Conservation (phyloP, 306 rosid species). For the Fragaria nilgerrensis region DNA sequence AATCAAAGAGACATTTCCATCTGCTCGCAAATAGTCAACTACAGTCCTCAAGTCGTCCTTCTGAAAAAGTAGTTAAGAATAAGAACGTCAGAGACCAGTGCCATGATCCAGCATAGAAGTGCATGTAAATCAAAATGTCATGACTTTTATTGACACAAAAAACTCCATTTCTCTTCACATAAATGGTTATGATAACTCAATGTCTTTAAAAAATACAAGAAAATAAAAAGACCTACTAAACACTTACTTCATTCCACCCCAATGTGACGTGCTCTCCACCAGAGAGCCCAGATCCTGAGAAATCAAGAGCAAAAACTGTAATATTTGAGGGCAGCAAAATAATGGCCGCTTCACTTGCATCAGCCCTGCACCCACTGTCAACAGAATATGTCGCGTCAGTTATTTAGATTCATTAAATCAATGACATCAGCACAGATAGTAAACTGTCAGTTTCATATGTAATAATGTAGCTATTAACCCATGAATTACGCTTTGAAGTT, state of each 20-base stretch:
- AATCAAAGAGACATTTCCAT: slow-evolving; percentile 86
- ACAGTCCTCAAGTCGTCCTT: slow-evolving; percentile 81
- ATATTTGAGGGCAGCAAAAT: slow-evolving; percentile 91
- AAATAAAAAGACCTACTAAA: neutral
- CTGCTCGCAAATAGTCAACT: slow-evolving; percentile 79
- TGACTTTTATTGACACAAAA: neutral
- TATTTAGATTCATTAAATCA: slow-evolving; percentile 5
- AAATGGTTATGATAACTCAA: neutral
- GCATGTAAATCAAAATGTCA: slow-evolving; percentile 2
- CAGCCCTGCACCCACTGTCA: slow-evolving; percentile 95
- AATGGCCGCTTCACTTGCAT: slow-evolving; percentile 95
- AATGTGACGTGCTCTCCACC: slow-evolving; percentile 96
- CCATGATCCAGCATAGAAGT: slow-evolving; percentile 21
- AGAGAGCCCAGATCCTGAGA: slow-evolving; percentile 95
- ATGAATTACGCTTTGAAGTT: neutral
- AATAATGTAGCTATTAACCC: slow-evolving; percentile 2
- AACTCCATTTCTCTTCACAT: neutral
- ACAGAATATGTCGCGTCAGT: slow-evolving; percentile 35
- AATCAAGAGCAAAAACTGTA: slow-evolving; percentile 90
- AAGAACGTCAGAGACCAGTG: slow-evolving; percentile 21
- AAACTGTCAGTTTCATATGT: slow-evolving; percentile 1
- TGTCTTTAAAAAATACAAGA: neutral
- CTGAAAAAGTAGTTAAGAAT: slow-evolving; percentile 48
- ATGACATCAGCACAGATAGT: slow-evolving; percentile 1
- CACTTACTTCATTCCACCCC: slow-evolving; percentile 95